These are phyloP conservation scores for Melampsora americana DNA, from an alignment of 1,284 basidiomycete species.

Conservation along the genomic window DNA sequence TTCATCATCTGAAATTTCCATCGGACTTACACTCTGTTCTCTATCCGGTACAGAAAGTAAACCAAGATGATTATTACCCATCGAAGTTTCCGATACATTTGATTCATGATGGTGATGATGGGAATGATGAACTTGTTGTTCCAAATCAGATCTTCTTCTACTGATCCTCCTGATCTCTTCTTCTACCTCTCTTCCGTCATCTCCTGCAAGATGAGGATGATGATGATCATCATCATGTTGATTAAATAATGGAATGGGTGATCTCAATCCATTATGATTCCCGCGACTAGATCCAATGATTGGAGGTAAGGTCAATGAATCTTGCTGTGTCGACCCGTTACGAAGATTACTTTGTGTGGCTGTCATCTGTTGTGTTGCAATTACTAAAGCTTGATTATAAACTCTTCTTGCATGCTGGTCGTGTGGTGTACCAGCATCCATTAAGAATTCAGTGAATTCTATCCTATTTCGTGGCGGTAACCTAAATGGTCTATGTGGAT, in stretches of 20 bases:
- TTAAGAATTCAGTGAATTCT: conserved; percentile 13
- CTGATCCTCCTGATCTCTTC: not conserved
- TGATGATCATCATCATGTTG: not conserved
- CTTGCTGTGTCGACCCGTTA: not conserved
- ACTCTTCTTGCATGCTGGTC: not conserved
- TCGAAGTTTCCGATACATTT: not conserved
- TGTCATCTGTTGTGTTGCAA: conserved; percentile 8
- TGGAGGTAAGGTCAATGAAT: not conserved
- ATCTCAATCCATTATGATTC: conserved; percentile 7
- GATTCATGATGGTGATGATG: not conserved
- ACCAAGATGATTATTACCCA: not conserved
- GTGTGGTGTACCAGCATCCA: not conserved
- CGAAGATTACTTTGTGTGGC: too few relatives aligned
- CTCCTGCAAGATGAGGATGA: too few relatives aligned
- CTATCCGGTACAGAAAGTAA: conserved; percentile 24
- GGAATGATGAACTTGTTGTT: not conserved
- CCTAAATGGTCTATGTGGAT: conserved; percentile 31
- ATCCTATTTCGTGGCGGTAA: conserved; percentile 25
- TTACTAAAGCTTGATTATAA: not conserved
- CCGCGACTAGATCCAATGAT: not conserved
- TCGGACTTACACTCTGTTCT: conserved; percentile 18
- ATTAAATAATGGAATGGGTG: conserved; percentile 31
- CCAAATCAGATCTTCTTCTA: not conserved
- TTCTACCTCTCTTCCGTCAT: not conserved
- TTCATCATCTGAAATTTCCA: conserved; percentile 42